Evolutionary conservation across 495 filamentous ascomycete genomes (phyloP).

Genomic region (Talaromyces nanjingensis): DNA sequence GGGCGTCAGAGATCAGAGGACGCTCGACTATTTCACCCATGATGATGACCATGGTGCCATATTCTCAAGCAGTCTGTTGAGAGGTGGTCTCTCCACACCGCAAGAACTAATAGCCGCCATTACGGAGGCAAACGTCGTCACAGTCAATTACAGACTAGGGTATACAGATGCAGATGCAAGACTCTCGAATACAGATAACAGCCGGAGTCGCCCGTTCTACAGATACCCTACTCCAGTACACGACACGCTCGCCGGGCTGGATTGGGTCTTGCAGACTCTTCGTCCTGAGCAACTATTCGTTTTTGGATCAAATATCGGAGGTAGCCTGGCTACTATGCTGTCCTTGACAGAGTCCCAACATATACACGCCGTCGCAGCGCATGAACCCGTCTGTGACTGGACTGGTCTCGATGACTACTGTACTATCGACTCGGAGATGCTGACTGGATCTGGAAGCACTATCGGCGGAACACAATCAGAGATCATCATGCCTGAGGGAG

Average conservation of each 20-base stretch:
- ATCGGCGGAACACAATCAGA: not conserved
- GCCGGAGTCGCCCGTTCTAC: conserved; percentile 10
- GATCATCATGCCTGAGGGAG: not conserved
- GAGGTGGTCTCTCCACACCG: not conserved
- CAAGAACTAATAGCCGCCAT: conserved; percentile 22
- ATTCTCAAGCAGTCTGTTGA: not conserved
- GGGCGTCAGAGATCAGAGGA: not conserved
- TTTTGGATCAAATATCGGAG: conserved; percentile 48
- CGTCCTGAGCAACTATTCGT: conserved; percentile 33
- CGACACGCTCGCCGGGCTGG: conserved; percentile 32
- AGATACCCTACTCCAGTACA: conserved; percentile 35
- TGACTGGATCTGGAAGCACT: not conserved
- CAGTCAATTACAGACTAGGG: conserved; percentile 39
- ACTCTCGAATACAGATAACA: not conserved
- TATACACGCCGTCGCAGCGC: conserved; percentile 27
- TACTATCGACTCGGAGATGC: conserved; percentile 5
- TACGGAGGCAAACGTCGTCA: conserved; percentile 30
- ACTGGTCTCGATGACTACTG: conserved; percentile 33
- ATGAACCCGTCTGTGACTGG: conserved; percentile 37
- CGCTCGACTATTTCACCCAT: conserved; percentile 14
- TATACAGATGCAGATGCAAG: conserved; percentile 21
- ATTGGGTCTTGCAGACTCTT: conserved; percentile 30
- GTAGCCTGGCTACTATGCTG: conserved; percentile 50
- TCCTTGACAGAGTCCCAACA: conserved; percentile 49
- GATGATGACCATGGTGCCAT: conserved; percentile 25